Conservation (phyloP, 805 yeast genomes). For the Candida verbasci region DNA sequence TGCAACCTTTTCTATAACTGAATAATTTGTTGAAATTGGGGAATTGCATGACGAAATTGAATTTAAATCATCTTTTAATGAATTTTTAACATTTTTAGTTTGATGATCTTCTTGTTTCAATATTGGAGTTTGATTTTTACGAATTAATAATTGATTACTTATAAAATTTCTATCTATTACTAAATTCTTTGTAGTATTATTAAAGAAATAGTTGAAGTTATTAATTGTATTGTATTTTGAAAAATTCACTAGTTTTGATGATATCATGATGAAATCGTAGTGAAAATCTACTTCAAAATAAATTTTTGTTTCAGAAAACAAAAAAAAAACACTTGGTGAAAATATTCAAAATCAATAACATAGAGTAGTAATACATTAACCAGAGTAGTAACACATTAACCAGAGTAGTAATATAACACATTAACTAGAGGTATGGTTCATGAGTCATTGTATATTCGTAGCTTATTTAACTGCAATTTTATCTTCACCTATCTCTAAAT, state of each 20-base stretch:
- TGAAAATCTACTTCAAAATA: too few species aligned
- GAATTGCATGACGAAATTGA: not conserved
- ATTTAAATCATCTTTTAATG: constrained; percentile 34
- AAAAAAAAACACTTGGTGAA: too few species aligned
- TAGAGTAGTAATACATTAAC: too few species aligned
- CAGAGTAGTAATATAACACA: too few species aligned
- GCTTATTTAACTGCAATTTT: not conserved
- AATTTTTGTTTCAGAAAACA: too few species aligned
- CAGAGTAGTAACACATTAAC: too few species aligned
- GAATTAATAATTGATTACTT: constrained; percentile 17
- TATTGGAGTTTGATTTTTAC: constrained; percentile 1
- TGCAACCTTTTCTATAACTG: constrained; percentile 34
- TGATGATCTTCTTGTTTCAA: not conserved
- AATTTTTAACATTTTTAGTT: not conserved
- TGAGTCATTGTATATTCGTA: too few species aligned
- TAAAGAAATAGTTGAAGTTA: constrained; percentile 33
- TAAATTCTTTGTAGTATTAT: constrained; percentile 29
- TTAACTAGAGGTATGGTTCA: too few species aligned
- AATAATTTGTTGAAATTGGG: not conserved
- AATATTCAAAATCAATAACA: too few species aligned
- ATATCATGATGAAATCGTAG: too few species aligned
- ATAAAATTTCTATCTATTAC: constrained; percentile 30
- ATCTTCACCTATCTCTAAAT: constrained; percentile 2
- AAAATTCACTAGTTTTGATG: constrained; percentile 7
- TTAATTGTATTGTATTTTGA: constrained; percentile 18